A percentile compares a stretch with the other conserved stretches of the same genome.
These are phyloP conservation scores for Sclerotinia borealis DNA, from an alignment of 2,329 filamentous ascomycete species.

Conservation along the genomic window DNA sequence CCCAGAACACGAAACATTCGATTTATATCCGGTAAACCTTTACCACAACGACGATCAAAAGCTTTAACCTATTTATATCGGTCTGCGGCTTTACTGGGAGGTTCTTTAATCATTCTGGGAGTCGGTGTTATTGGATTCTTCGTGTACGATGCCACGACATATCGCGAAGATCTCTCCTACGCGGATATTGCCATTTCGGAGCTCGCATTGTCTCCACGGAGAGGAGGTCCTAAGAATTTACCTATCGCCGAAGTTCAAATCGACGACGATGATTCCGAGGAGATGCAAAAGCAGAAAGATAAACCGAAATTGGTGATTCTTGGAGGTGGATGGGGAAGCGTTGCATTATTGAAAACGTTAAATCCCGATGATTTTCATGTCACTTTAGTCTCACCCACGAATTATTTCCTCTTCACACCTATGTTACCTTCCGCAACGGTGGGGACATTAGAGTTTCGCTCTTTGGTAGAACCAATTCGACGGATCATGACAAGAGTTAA, in stretches of 20 bases:
- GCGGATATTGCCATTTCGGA: constrained; percentile 79
- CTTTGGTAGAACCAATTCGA: constrained; percentile 86
- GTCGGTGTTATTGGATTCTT: constrained; percentile 77
- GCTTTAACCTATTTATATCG: constrained; percentile 58
- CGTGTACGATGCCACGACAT: constrained; percentile 87
- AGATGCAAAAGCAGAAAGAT: constrained; percentile 65
- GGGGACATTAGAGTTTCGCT: constrained; percentile 85
- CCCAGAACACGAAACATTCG: constrained; percentile 16
- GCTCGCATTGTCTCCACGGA: constrained; percentile 71
- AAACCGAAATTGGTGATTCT: constrained; percentile 92
- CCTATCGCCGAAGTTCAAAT: constrained; percentile 84
- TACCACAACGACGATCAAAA: constrained; percentile 43
- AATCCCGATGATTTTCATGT: constrained; percentile 92
- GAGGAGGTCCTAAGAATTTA: constrained; percentile 89
- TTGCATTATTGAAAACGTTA: constrained; percentile 84
- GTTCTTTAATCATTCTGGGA: constrained; percentile 66
- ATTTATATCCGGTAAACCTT: constrained; percentile 45
- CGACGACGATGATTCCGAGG: constrained; percentile 76
- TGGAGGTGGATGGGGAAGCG: constrained; percentile 91
- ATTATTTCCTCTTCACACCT: constrained; percentile 96
- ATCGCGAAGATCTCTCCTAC: constrained; percentile 61
- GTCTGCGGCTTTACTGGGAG: constrained; percentile 65
- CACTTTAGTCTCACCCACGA: constrained; percentile 87
- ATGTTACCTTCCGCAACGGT: constrained; percentile 98
- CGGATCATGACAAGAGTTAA: constrained; percentile 70